These are phyloP conservation scores for Suillus subluteus DNA, from an alignment of 768 basidiomycete genomes.

Conservation along the genomic window DNA sequence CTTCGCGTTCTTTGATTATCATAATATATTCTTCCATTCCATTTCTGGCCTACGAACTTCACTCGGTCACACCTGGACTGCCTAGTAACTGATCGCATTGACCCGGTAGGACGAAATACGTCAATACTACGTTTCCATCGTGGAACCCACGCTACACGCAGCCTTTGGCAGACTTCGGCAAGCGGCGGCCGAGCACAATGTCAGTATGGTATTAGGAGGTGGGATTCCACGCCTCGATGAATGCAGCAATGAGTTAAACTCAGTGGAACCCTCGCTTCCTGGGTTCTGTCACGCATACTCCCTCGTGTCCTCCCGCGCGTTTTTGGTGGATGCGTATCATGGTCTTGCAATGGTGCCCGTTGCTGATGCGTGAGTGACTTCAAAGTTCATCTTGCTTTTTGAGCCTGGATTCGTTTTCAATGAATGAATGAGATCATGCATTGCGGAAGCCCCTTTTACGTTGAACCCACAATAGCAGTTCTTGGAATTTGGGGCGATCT, in stretches of 20 bases:
- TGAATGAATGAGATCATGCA: slow-evolving; percentile 1
- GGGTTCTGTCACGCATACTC: slow-evolving; percentile 45
- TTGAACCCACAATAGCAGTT: not conserved
- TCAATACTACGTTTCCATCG: slow-evolving; percentile 34
- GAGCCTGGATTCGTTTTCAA: not conserved
- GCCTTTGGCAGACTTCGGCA: slow-evolving; percentile 15
- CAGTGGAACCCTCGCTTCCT: slow-evolving; percentile 24
- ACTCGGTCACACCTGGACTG: slow-evolving; percentile 11
- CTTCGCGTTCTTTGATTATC: slow-evolving; percentile 18
- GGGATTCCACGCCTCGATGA: slow-evolving; percentile 4
- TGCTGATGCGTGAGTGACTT: slow-evolving; percentile 69
- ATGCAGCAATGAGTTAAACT: slow-evolving; percentile 8
- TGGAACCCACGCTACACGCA: slow-evolving; percentile 34
- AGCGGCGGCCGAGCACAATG: slow-evolving; percentile 2
- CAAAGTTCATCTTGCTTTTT: not conserved
- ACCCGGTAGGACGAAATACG: slow-evolving; percentile 37
- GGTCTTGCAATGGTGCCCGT: slow-evolving; percentile 83
- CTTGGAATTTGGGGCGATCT: not conserved
- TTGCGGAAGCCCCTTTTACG: not conserved
- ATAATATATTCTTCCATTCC: slow-evolving; percentile 2
- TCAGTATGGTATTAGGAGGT: slow-evolving; percentile 5
- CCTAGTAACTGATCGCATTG: slow-evolving; percentile 22
- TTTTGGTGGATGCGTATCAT: slow-evolving; percentile 82
- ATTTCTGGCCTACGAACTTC: slow-evolving; percentile 10
- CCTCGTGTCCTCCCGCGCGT: slow-evolving; percentile 81